Percentiles rank a stretch among this genome's conserved stretches.
Evolutionary conservation across 495 filamentous ascomycete genomes (phyloP).

Genomic region (Baudoinia panamericana): DNA sequence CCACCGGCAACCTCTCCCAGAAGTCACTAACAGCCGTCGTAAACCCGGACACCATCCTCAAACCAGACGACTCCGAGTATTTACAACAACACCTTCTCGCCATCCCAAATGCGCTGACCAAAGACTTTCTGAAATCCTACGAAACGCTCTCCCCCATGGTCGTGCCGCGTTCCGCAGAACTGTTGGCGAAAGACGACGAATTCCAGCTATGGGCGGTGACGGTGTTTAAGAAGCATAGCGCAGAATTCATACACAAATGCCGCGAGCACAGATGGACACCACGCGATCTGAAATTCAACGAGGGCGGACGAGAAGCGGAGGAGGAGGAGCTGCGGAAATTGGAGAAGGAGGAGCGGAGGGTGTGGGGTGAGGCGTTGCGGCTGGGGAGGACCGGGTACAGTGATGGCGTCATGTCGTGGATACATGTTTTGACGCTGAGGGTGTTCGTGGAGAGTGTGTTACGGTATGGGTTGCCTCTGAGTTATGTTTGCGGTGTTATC

Average conservation of each 20-base stretch:
- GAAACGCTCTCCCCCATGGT: slow-evolving; percentile 76
- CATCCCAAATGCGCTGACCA: slow-evolving; percentile 60
- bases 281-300: slow-evolving; percentile 82
- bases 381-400: slow-evolving; percentile 80
- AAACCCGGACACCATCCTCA: slow-evolving; percentile 52
- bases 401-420: slow-evolving; percentile 88
- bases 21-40: slow-evolving; percentile 84
- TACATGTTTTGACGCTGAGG: slow-evolving; percentile 76
- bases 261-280: slow-evolving; percentile 88
- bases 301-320: slow-evolving; percentile 79
- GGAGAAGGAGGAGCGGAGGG: slow-evolving; percentile 64
- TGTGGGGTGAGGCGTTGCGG: slow-evolving; percentile 82
- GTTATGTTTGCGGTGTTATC: slow-evolving; percentile 72
- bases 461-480: slow-evolving; percentile 79
- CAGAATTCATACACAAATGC: slow-evolving; percentile 78
- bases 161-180: slow-evolving; percentile 70
- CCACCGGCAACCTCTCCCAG: slow-evolving; percentile 88
- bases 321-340: slow-evolving; percentile 69
- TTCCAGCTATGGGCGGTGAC: slow-evolving; percentile 81
- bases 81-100: slow-evolving; percentile 88
- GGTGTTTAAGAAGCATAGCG: slow-evolving; percentile 77
- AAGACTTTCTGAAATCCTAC: slow-evolving; percentile 80
- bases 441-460: slow-evolving; percentile 97
- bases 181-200: slow-evolving; percentile 71
- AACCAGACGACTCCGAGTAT: slow-evolving; percentile 79